A percentile compares a stretch with the other conserved stretches of the same genome.
These are phyloP conservation scores for Penicillium atrosanguineum DNA, from an alignment of 495 filamentous ascomycete species.

Conservation along the genomic window DNA sequence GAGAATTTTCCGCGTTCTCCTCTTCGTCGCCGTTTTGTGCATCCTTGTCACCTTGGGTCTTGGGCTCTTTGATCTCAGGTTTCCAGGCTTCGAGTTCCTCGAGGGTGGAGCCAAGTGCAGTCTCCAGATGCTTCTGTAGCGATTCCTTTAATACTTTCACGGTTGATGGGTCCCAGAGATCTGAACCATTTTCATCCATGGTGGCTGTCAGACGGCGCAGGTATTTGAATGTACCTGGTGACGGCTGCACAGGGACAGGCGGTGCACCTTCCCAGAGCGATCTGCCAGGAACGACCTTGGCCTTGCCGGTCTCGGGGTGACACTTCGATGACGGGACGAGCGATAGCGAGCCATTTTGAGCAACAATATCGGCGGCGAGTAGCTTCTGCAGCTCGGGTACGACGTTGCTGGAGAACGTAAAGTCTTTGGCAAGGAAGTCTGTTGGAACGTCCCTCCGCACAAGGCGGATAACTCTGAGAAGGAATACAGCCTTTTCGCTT, in stretches of 20 bases:
- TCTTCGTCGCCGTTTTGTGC: slow-evolving; percentile 1
- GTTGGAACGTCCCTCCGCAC: slow-evolving; percentile 63
- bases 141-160: slow-evolving; percentile 59
- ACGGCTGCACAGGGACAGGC: slow-evolving; percentile 76
- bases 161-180: slow-evolving; percentile 79
- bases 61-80: slow-evolving; percentile 1
- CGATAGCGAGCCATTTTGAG: slow-evolving; percentile 9
- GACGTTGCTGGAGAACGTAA: slow-evolving; percentile 39
- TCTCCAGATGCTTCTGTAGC: slow-evolving; percentile 38
- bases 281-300: slow-evolving; percentile 40
- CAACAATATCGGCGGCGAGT: slow-evolving; percentile 41
- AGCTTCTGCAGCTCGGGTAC: slow-evolving; percentile 58
- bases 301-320: slow-evolving; percentile 10
- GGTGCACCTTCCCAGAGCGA: slow-evolving; percentile 78
- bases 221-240: slow-evolving; percentile 71
- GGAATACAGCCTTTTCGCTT: slow-evolving; percentile 61
- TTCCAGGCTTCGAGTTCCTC: slow-evolving; percentile 18
- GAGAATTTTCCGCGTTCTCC: background rate
- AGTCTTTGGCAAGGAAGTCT: slow-evolving; percentile 33
- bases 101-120: slow-evolving; percentile 19
- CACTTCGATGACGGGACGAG: slow-evolving; percentile 9
- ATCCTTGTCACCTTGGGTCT: slow-evolving; percentile 4
- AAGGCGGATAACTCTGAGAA: slow-evolving; percentile 75
- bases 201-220: slow-evolving; percentile 59
- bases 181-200: slow-evolving; percentile 70